Conservation (phyloP, 768 basidiomycete species). For the Sutorius australiensis region DNA sequence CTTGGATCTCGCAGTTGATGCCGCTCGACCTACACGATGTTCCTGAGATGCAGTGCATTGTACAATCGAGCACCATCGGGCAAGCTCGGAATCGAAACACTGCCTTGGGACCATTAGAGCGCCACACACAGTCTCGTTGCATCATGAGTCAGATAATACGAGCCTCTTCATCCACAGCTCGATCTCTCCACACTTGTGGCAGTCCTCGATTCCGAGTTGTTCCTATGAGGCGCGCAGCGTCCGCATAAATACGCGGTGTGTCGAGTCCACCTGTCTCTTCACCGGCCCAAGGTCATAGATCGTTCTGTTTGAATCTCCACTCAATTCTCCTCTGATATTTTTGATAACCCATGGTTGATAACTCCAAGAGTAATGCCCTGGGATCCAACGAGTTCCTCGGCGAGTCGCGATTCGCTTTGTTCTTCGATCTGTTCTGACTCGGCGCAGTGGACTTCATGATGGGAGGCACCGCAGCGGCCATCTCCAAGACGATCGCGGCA, state of each 20-base stretch:
- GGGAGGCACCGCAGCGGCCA: conserved; percentile 34
- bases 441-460: conserved; percentile 36
- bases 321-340: conserved; percentile 4
- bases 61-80: conserved; percentile 1
- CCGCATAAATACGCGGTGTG: conserved; percentile 6
- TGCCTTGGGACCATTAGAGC: background rate
- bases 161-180: background rate
- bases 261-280: background rate
- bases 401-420: background rate
- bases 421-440: conserved; percentile 1
- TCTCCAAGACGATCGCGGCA: conserved; percentile 39
- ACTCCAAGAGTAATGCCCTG: background rate
- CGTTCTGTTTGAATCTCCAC: conserved; percentile 25
- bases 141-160: background rate
- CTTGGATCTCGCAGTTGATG: background rate
- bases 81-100: background rate
- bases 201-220: conserved; percentile 9
- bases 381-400: conserved; percentile 20
- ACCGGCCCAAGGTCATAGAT: too few relatives aligned
- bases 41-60: too few relatives aligned
- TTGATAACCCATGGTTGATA: conserved; percentile 7
- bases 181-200: background rate
- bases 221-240: conserved; percentile 2
- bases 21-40: too few relatives aligned
- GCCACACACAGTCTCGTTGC: background rate